phyloP scores from a whole-genome alignment of 768 basidiomycete species.

The Xerocomellus amylosporus region DNA sequence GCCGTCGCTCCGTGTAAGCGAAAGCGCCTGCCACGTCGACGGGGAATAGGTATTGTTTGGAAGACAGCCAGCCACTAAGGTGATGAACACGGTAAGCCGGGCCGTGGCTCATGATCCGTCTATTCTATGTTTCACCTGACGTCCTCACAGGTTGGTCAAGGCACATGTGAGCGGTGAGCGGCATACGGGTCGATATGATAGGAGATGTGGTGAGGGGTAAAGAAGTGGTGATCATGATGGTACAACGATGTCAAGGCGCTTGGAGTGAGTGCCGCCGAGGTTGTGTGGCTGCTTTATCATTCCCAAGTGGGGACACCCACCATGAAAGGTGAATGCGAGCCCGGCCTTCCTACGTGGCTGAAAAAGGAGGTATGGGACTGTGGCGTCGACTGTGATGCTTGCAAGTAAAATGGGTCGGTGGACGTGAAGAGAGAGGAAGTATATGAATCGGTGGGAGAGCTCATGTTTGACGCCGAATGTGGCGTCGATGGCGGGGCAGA shows the following conservation, averaged over 20 bases:
- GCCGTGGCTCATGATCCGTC: conserved; percentile 2
- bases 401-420: conserved; percentile 51
- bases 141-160: background rate
- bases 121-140: conserved; percentile 13
- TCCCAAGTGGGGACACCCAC: conserved; percentile 29
- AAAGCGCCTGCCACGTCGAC: background rate
- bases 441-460: conserved; percentile 23
- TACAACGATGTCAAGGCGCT: conserved; percentile 15
- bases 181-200: conserved; percentile 7
- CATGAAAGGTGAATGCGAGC: conserved; percentile 41
- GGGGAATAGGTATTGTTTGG: conserved; percentile 6
- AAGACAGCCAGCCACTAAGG: background rate
- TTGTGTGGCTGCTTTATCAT: background rate
- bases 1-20: background rate
- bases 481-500: conserved; percentile 20
- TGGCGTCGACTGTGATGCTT: conserved; percentile 39
- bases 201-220: background rate
- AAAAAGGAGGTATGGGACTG: conserved; percentile 35
- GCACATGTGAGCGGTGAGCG: background rate
- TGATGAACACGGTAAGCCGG: background rate
- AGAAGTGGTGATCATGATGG: conserved; percentile 2
- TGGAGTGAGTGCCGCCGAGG: background rate
- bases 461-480: conserved; percentile 10
- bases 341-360: conserved; percentile 36
- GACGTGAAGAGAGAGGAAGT: conserved; percentile 39